Base-by-base conservation (phyloP, 345 rosid genomes). In the Pistacia vera region DNA sequence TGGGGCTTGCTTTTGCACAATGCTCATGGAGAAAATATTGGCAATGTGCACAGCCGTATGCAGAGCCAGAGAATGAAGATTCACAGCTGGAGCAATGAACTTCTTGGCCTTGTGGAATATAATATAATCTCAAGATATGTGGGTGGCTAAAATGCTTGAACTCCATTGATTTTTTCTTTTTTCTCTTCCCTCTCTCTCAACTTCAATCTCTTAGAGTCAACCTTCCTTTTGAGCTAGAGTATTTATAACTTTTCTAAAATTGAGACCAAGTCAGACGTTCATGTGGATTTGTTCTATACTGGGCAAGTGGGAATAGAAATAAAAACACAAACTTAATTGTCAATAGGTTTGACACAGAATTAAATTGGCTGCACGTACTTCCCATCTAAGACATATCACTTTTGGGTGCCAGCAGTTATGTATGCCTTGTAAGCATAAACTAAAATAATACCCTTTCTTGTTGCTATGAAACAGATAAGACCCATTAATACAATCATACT, bases 91-190 rank as follows among this genome's bases (percentile, higher is more conserved):
- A 78, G 67, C 84, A 75, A 75, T 14, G 51, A 75, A 78, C 18
- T 51, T 38, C 69, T 51, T 73, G 49, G n/a, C 51, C 38, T 66
- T 10, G 60, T 52, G 70, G n/a, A 22, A 48, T n/a, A 56, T 66
- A 64, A 68, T 78, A 59, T 22, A 81, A 63, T 69, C 64, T 81
- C 73, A 78, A 72, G 56, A 22, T 52, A 71, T 84, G 83, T 66
- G 76, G 78, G 30, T 81, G 87, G 77, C 83, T 81, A 68, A 84
- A 79, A 62, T 78, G 81, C 66, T 81, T 81, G 56, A 74, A 76
- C 56, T 81, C 81, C 87, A 84, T 70, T 33, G 66, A 14, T 35
- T 30, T 30, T 30, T 30, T 30, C 2, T 30, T 30, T 30, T 30
- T 30, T 30, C 33, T 30, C 33, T 30, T 30, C 33, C 1, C 33